These are phyloP conservation scores for Echeveria elegans DNA, from an alignment of 164 flowering plant species.

Conservation along the genomic window DNA sequence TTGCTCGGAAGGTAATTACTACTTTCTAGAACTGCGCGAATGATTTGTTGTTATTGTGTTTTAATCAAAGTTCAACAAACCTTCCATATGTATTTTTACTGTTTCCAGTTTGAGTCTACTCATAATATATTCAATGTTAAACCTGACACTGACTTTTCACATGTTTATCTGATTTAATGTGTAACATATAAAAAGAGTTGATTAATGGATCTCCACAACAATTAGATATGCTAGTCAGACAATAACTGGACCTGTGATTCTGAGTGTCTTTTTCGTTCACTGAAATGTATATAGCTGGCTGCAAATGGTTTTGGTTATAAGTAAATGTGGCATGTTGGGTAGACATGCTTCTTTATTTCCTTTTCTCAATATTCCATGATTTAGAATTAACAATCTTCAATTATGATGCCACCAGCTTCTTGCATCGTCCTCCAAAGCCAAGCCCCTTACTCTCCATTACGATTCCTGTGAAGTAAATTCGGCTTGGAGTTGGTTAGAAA, in stretches of 20 bases:
- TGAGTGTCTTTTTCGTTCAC: too few relatives aligned
- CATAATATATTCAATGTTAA: too few relatives aligned
- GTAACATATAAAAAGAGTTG: neutral
- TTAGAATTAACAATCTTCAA: neutral
- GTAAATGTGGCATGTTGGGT: neutral
- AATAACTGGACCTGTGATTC: neutral
- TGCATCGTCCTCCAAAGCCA: slow-evolving; percentile 34
- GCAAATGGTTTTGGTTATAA: neutral
- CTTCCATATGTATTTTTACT: too few relatives aligned
- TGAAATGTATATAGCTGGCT: too few relatives aligned
- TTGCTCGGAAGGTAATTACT: slow-evolving; percentile 9
- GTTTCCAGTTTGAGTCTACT: too few relatives aligned
- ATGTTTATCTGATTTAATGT: neutral
- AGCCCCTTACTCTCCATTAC: slow-evolving; percentile 52
- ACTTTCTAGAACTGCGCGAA: slow-evolving; percentile 3
- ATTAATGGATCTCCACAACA: neutral
- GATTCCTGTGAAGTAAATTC: slow-evolving; percentile 56
- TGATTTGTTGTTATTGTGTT: too few relatives aligned
- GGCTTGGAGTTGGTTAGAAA: slow-evolving; percentile 66
- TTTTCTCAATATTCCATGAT: neutral
- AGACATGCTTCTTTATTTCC: neutral
- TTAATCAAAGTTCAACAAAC: too few relatives aligned
- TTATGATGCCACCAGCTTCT: slow-evolving; percentile 43
- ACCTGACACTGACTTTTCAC: too few relatives aligned
- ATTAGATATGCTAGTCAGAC: neutral